Evolutionary conservation across 192 early-diverging fungal species (phyloP).

Genomic region (Endogone sp.): DNA sequence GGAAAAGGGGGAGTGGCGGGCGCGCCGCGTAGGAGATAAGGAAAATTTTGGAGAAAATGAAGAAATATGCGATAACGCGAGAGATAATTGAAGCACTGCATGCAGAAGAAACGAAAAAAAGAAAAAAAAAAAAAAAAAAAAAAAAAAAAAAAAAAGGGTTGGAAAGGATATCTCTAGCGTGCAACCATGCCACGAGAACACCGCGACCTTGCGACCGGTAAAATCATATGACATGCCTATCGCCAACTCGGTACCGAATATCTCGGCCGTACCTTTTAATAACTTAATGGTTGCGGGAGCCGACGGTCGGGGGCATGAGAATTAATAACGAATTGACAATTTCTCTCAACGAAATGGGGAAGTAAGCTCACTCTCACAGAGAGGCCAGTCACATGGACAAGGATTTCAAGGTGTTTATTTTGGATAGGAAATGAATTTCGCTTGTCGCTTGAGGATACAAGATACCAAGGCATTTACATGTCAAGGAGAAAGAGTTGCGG

Average conservation of each 20-base stretch:
- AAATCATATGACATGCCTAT: constrained; percentile 78
- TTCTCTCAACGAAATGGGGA: too few species aligned
- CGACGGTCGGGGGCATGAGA: neutral
- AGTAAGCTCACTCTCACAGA: neutral
- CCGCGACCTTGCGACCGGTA: constrained; percentile 76
- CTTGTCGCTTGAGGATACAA: too few species aligned
- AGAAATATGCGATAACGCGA: constrained; percentile 11
- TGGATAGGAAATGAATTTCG: too few species aligned
- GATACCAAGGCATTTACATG: too few species aligned
- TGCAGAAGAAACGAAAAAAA: too few species aligned
- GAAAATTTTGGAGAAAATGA: constrained; percentile 5
- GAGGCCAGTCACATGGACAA: neutral
- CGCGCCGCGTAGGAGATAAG: too few species aligned
- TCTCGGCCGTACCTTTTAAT: constrained; percentile 76
- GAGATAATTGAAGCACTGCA: neutral
- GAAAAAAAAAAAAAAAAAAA: neutral
- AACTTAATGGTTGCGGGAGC: constrained; percentile 39
- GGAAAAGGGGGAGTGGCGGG: too few species aligned
- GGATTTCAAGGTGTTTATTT: too few species aligned
- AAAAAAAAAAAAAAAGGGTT: too few species aligned
- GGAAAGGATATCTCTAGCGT: constrained; percentile 49
- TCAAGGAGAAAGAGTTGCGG: neutral
- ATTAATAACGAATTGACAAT: too few species aligned
- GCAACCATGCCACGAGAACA: constrained; percentile 94
- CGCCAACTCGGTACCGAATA: constrained; percentile 94